A percentile compares a stretch with the other conserved stretches of the same genome.
Conservation (phyloP, 352 stramenopile genomes). For the Globisporangium echinulatum region DNA sequence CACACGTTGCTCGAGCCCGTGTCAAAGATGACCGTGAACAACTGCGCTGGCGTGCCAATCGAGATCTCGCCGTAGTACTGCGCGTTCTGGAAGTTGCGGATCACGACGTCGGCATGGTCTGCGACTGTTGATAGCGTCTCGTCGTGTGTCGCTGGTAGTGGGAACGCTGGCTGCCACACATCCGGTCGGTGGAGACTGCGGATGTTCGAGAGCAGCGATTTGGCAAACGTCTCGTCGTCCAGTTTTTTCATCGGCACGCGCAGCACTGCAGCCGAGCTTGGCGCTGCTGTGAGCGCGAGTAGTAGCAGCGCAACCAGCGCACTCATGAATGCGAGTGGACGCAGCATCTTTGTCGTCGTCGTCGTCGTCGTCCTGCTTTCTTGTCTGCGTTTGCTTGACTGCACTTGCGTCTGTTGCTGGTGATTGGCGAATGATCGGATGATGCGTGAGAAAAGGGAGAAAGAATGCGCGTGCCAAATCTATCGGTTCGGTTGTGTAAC, state of each 20-base stretch:
- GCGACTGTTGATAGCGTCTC: background rate
- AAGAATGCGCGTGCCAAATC: background rate
- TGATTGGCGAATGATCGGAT: background rate
- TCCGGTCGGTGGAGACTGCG: constrained; percentile 27
- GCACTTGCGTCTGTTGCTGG: background rate
- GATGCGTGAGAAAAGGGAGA: background rate
- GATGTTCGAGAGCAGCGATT: constrained; percentile 44
- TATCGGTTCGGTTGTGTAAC: background rate
- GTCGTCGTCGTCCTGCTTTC: background rate
- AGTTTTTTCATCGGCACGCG: constrained; percentile 71
- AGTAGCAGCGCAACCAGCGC: constrained; percentile 7
- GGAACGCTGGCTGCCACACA: constrained; percentile 42
- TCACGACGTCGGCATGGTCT: constrained; percentile 50
- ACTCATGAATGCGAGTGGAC: constrained; percentile 10
- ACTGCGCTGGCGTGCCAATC: constrained; percentile 24
- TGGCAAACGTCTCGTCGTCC: constrained; percentile 52
- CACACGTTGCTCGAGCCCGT: constrained; percentile 28
- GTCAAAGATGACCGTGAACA: constrained; percentile 29
- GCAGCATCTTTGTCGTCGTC: constrained; percentile 8
- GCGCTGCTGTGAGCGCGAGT: constrained; percentile 6
- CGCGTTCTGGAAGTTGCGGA: constrained; percentile 90
- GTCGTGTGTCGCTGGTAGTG: constrained; percentile 1
- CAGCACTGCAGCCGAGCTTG: constrained; percentile 23
- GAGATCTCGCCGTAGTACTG: constrained; percentile 93
- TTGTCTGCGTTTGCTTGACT: too few relatives aligned